These are phyloP conservation scores for Quercus lobata DNA, from an alignment of 331 rosid genomes.

Conservation along the genomic window DNA sequence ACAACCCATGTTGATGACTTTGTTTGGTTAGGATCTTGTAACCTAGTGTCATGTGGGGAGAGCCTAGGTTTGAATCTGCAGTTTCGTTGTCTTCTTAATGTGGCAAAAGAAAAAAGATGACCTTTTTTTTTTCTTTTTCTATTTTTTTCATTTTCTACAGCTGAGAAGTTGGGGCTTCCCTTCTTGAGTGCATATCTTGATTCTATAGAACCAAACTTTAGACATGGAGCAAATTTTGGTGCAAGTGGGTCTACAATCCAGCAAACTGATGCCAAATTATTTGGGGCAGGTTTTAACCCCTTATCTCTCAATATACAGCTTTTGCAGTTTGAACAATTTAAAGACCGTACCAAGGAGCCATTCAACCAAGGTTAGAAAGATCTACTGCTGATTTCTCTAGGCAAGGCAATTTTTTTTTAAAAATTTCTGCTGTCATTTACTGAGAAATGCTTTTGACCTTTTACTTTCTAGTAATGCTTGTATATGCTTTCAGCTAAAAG, in stretches of 20 bases:
- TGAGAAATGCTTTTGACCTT: background rate
- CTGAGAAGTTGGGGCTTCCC: conserved; percentile 6
- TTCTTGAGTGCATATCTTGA: conserved; percentile 11
- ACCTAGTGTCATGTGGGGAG: too few relatives aligned
- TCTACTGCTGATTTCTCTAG: background rate
- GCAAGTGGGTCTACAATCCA: conserved; percentile 13
- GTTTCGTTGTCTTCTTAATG: background rate
- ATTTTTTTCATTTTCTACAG: background rate
- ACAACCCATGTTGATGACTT: too few relatives aligned
- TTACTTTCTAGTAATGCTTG: too few relatives aligned
- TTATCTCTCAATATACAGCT: conserved; percentile 12
- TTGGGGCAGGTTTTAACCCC: conserved; percentile 5
- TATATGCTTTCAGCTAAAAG: background rate
- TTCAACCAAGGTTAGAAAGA: background rate
- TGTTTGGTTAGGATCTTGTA: too few relatives aligned
- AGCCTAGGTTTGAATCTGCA: too few relatives aligned
- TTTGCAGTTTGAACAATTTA: conserved; percentile 2
- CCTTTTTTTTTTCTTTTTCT: too few relatives aligned
- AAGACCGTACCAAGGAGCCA: background rate
- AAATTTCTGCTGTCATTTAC: too few relatives aligned
- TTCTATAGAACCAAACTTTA: background rate
- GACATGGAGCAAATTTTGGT: conserved; percentile 10
- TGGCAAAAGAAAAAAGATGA: background rate
- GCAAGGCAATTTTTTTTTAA: too few relatives aligned
- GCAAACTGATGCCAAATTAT: background rate